A percentile compares a stretch with the other conserved stretches of the same genome.
These are phyloP conservation scores for Teratosphaeria epicoccoides DNA, from an alignment of 2,329 filamentous ascomycete genomes.

Conservation along the genomic window DNA sequence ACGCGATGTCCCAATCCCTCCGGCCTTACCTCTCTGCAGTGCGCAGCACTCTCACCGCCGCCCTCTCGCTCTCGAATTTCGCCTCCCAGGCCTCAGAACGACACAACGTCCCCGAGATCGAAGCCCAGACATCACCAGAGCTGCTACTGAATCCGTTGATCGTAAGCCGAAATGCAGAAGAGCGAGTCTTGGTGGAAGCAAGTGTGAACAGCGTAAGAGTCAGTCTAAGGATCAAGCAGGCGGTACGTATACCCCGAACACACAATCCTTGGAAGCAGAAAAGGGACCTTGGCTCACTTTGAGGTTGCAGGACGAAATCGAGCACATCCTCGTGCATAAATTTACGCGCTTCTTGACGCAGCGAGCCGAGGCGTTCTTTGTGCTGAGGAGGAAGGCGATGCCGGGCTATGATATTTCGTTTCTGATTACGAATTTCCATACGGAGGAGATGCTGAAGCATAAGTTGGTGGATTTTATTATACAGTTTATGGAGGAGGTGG, in stretches of 20 bases:
- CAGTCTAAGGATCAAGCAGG: conserved; percentile 98
- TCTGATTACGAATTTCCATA: conserved; percentile 97
- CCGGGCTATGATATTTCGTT: conserved; percentile 99
- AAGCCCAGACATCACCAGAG: conserved; percentile 86
- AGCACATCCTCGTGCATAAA: conserved; percentile 95
- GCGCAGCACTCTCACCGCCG: conserved; percentile 84
- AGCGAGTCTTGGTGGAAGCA: conserved; percentile 90
- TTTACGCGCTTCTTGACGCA: conserved; percentile 95
- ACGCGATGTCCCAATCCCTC: conserved; percentile 72
- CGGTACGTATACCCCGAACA: conserved; percentile 33
- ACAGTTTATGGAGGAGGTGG: conserved; percentile 98
- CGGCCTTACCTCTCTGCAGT: conserved; percentile 95
- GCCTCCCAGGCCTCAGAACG: conserved; percentile 92
- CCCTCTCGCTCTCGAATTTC: conserved; percentile 91
- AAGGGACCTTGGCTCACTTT: no score
- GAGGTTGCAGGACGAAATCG: conserved; percentile 64
- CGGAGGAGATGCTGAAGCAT: conserved; percentile 96
- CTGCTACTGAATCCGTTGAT: conserved; percentile 84
- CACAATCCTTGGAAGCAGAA: no score
- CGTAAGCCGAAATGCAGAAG: conserved; percentile 90
- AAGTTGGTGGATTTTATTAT: conserved; percentile 99
- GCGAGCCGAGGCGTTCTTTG: conserved; percentile 93
- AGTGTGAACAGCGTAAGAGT: conserved; percentile 95
- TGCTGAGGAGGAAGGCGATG: conserved; percentile 86
- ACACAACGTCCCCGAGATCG: conserved; percentile 96